Evolutionary conservation across 805 yeast species (phyloP), one percentile per base, ranked within the genome.

Genomic region (Ogataea pilisensis): DNA sequence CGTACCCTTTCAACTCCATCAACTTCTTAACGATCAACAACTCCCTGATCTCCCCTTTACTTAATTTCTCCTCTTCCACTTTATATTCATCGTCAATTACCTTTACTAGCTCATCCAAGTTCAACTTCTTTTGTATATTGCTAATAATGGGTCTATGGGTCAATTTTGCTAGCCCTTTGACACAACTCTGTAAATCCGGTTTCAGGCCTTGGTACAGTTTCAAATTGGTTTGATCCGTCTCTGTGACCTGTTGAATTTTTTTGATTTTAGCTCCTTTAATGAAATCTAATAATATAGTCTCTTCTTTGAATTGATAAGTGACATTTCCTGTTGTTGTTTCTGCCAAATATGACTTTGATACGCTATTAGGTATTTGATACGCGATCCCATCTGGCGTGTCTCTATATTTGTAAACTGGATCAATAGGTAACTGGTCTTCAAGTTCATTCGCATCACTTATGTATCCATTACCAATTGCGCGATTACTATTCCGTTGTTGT

Each of bases 1-100:
- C 86, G 49, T 75, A 73, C 1, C 95, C 95, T 59, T 85, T 89
- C 31, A 75, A 45, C 47, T 76, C 72, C 60, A 90, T 72, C 38
- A 90, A 63, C 50, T 69, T 65, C 53, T 78, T 81, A 33, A 89
- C 73, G 19, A 76, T 65, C 28, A 67, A 45, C 21, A 85, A 65
- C 37, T 80, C 80, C 3, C 63, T 55, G 1, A 75, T 31, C 48
- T 83, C 90, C 3, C 63, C 59, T 26, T 59, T 51, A 3, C 53
- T 22, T 16, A 50, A 38, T 37, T 35, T 32, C 16, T 42, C 51
- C 38, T 45, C 29, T 24, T 49, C 50, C 8, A 48, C 25, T 30
- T 45, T 45, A 34, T 50, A 44, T 33, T 48, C 61, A 38, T 51
- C 61, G 34, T 43, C 47, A 16, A 35, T 77, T 14, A 69, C 65